Base-by-base conservation (phyloP, 202 grass and related monocot species). In the Schoenoplectus triqueter region DNA sequence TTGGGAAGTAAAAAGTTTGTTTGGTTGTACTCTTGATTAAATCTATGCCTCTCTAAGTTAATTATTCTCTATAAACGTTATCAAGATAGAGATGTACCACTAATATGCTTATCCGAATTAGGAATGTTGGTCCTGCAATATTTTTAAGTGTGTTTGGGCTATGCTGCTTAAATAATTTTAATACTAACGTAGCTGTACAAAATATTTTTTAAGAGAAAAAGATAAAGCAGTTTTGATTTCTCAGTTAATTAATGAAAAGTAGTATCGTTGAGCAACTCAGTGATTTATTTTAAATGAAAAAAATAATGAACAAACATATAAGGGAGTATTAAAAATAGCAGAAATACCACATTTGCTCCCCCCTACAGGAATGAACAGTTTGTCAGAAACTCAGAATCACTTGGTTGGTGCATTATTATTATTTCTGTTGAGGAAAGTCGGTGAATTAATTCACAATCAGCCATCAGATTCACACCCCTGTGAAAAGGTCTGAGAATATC, bases 1-100 rank as follows among this genome's bases (percentile, higher is more conserved):
- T 40, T 66, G 64, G 64, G 8, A 66, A 66, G 59, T 62, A 66
- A 66, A 66, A 66, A 66, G 21, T 66, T 66, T 31, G 22, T 39
- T 66, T 9, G 20, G 8, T 40, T 65, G 19, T 62, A 21, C 19
- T 66, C 21, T 31, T 31, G 1, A 59, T 40, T 66, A 2, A 13
- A 66, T 66, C 21, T 39, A 66, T 40, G 6, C 22, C 40, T 40
- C 22, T 39, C 22, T 66, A 40, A 66, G 9, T 3, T 11, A 40
- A 66, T 13, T 66, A 66, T 66, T 66, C 8, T 66, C 9, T 39
- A 40, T 40, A 10, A 18, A 40, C 3, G 8, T 66, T 19, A 66
- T 66, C 22, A 41, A 40, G 10, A 40, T 66, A 66, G 22, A 40
- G 64, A 66, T 66, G 64, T 41, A 66, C 17, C n/a, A 62, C 17